These are phyloP conservation scores for Fusarium citri DNA, from an alignment of 2,329 filamentous ascomycete genomes.

Conservation along the genomic window DNA sequence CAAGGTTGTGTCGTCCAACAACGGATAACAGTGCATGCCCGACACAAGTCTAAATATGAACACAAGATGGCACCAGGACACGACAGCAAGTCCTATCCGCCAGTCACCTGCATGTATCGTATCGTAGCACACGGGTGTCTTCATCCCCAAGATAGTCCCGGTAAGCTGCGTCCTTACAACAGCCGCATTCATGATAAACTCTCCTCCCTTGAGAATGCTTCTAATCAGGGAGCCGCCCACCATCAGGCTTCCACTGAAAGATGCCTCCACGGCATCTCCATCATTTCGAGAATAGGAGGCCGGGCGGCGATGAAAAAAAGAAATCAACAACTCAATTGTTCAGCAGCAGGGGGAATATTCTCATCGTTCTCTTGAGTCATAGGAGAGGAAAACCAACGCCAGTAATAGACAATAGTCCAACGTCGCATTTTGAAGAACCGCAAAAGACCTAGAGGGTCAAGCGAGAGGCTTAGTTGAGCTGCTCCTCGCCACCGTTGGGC, in stretches of 20 bases:
- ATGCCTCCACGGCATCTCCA: not conserved
- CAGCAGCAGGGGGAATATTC: conserved; percentile 57
- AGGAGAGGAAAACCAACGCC: conserved; percentile 61
- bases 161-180: conserved; percentile 38
- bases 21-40: conserved; percentile 46
- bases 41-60: conserved; percentile 40
- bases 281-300: conserved; percentile 49
- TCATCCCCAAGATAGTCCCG: conserved; percentile 38
- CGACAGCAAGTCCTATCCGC: conserved; percentile 20
- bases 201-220: conserved; percentile 34
- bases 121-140: conserved; percentile 36
- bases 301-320: conserved; percentile 51
- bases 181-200: conserved; percentile 33
- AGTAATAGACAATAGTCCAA: conserved; percentile 60
- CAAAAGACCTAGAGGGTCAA: conserved; percentile 49
- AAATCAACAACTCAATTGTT: conserved; percentile 53
- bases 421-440: conserved; percentile 54
- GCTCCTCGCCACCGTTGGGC: conserved; percentile 65
- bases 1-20: conserved; percentile 48
- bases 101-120: conserved; percentile 39
- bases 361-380: conserved; percentile 58
- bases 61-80: conserved; percentile 29
- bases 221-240: conserved; percentile 31
- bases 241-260: conserved; percentile 28
- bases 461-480: conserved; percentile 59